phyloP scores from a whole-genome alignment of 1,139 yeast genomes.

The Debaryomyces nepalensis region DNA sequence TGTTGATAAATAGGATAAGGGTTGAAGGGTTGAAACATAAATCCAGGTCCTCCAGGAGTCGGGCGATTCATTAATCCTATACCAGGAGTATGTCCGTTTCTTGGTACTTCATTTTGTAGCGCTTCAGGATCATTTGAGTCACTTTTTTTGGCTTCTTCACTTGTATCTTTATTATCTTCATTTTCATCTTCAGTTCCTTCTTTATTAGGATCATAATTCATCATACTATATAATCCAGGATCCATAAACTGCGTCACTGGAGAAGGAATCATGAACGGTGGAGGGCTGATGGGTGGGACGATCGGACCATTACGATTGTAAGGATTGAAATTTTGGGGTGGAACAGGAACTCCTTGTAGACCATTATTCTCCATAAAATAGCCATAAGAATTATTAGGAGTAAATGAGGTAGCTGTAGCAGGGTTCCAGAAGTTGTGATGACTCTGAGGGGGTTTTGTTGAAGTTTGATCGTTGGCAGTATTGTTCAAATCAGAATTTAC shows the following conservation, averaged over 20 bases:
- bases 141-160: conserved; percentile 5
- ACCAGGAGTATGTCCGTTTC: conserved; percentile 35
- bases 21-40: conserved; percentile 54
- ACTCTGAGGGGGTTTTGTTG: conserved; percentile 13
- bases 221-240: conserved; percentile 39
- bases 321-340: conserved; percentile 25
- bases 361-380: conserved; percentile 34
- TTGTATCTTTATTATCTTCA: conserved; percentile 12
- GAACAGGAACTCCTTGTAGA: conserved; percentile 17
- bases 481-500: conserved; percentile 34
- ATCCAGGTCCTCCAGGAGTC: conserved; percentile 34
- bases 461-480: conserved; percentile 17
- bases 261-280: conserved; percentile 46
- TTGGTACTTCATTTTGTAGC: conserved; percentile 5
- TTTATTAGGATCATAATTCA: conserved; percentile 25
- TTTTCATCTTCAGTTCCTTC: conserved; percentile 14
- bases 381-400: conserved; percentile 42
- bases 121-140: conserved; percentile 6
- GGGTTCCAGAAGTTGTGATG: conserved; percentile 65
- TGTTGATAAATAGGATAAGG: conserved; percentile 52
- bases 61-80: conserved; percentile 48
- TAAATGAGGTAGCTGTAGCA: conserved; percentile 62
- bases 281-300: conserved; percentile 42
- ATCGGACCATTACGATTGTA: conserved; percentile 18
- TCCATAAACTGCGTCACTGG: conserved; percentile 43